Conservation (phyloP, 2,329 filamentous ascomycete genomes). For the Monilinia vaccinii-corymbosi region DNA sequence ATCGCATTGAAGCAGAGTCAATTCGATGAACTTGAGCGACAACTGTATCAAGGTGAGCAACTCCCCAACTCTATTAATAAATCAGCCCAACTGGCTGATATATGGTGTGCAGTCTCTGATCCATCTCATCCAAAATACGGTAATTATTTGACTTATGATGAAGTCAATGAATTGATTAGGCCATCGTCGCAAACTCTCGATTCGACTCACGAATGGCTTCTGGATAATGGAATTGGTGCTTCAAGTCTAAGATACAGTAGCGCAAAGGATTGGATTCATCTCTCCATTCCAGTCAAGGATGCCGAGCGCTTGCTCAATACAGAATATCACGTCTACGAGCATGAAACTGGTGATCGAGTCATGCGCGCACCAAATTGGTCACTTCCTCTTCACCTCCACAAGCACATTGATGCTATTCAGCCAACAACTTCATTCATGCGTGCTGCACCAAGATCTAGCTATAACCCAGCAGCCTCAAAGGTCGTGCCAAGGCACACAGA, state of each 20-base stretch:
- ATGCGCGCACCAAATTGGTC: slow-evolving; percentile 48
- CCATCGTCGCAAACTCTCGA: slow-evolving; percentile 42
- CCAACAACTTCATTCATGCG: slow-evolving; percentile 52
- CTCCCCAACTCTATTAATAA: background rate
- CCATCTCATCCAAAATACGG: slow-evolving; percentile 46
- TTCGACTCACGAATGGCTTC: slow-evolving; percentile 47
- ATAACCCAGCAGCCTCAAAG: background rate
- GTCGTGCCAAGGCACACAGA: slow-evolving; percentile 3
- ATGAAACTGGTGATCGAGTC: slow-evolving; percentile 42
- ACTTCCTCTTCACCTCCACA: slow-evolving; percentile 46
- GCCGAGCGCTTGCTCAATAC: slow-evolving; percentile 46
- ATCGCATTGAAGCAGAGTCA: slow-evolving; percentile 50
- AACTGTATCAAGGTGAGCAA: slow-evolving; percentile 40
- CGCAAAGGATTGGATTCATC: slow-evolving; percentile 48
- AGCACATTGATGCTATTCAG: slow-evolving; percentile 50
- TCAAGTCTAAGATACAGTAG: slow-evolving; percentile 37
- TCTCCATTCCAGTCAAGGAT: slow-evolving; percentile 41
- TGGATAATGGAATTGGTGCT: slow-evolving; percentile 40
- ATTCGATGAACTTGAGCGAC: slow-evolving; percentile 45
- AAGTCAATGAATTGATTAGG: slow-evolving; percentile 44
- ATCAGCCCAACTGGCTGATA: background rate
- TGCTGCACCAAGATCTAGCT: slow-evolving; percentile 4
- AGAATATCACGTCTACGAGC: slow-evolving; percentile 43
- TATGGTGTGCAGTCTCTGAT: slow-evolving; percentile 35
- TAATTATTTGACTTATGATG: slow-evolving; percentile 40